Percentiles rank a stretch among this genome's conserved stretches.
Evolutionary conservation across 306 rosid species (phyloP).

Genomic region (Glycine tomentella): DNA sequence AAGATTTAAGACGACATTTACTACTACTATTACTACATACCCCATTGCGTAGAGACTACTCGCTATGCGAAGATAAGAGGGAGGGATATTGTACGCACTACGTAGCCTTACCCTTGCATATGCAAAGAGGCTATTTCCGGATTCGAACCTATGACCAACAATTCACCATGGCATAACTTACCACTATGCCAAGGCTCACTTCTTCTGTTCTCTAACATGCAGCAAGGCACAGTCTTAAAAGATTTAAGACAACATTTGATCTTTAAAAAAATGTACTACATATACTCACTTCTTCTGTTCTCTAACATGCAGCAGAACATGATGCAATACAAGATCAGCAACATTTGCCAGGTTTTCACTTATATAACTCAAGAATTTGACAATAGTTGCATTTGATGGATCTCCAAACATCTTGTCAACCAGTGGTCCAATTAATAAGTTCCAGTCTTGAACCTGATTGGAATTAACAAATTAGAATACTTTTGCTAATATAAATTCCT

Average conservation of each 20-base stretch:
- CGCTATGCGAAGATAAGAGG: too few species aligned
- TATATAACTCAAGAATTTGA: constrained; percentile 77
- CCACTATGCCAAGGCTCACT: too few species aligned
- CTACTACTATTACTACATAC: too few species aligned
- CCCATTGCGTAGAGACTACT: too few species aligned
- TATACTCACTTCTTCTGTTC: constrained; percentile 71
- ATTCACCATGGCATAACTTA: too few species aligned
- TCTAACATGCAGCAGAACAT: constrained; percentile 68
- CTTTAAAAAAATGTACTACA: constrained; percentile 12
- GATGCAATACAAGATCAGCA: constrained; percentile 69
- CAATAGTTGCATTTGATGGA: constrained; percentile 83
- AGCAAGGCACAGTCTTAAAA: too few species aligned
- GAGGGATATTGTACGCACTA: too few species aligned
- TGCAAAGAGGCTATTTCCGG: too few species aligned
- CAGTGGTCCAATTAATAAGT: constrained; percentile 71
- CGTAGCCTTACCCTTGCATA: too few species aligned
- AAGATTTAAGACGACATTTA: too few species aligned
- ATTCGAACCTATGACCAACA: too few species aligned
- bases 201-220: too few species aligned
- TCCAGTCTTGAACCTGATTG: constrained; percentile 85
- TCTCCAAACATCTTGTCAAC: constrained; percentile 88
- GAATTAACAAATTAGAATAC: constrained; percentile 36
- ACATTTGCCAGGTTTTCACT: constrained; percentile 74
- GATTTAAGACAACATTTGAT: constrained; percentile 16
- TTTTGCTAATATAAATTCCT: neutral